Evolutionary conservation across 192 early-diverging fungal species (phyloP).

Genomic region (Coemansia sp.): DNA sequence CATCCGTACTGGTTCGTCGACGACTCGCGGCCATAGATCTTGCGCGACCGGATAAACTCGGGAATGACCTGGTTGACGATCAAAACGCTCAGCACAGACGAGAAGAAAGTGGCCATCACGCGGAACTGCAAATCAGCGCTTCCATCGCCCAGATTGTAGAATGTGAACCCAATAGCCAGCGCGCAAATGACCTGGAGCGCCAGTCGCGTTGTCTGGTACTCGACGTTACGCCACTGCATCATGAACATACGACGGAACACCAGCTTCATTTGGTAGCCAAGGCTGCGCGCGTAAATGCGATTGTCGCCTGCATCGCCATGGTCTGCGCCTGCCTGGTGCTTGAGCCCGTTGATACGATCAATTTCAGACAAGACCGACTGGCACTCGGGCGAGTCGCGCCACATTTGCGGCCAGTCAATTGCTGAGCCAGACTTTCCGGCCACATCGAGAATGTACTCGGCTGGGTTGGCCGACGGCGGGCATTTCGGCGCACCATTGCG

Average conservation of each 20-base stretch:
- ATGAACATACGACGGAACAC: conserved; percentile 67
- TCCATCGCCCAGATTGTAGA: conserved; percentile 61
- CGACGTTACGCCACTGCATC: conserved; percentile 66
- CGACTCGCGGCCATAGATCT: conserved; percentile 63
- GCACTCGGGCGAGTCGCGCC: conserved; percentile 61
- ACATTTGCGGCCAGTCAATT: conserved; percentile 72
- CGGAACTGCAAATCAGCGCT: conserved; percentile 60
- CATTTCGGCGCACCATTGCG: conserved; percentile 68
- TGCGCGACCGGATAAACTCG: conserved; percentile 60
- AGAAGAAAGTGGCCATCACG: conserved; percentile 58
- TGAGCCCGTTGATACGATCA: conserved; percentile 40
- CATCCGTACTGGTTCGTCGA: conserved; percentile 66
- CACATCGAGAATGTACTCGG: conserved; percentile 83
- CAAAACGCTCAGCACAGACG: conserved; percentile 53
- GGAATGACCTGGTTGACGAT: conserved; percentile 65
- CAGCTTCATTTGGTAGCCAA: conserved; percentile 53
- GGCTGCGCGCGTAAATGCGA: conserved; percentile 27
- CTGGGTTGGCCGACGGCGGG: conserved; percentile 68
- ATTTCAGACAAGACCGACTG: conserved; percentile 53
- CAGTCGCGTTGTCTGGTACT: conserved; percentile 67
- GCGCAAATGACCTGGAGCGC: conserved; percentile 57
- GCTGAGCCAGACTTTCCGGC: conserved; percentile 18
- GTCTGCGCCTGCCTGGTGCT: conserved; percentile 9
- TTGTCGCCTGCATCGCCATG: conserved; percentile 27
- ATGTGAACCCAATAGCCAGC: conserved; percentile 67